Evolutionary conservation across 768 basidiomycete species (phyloP).

Genomic region (Lentinula detonsa): DNA sequence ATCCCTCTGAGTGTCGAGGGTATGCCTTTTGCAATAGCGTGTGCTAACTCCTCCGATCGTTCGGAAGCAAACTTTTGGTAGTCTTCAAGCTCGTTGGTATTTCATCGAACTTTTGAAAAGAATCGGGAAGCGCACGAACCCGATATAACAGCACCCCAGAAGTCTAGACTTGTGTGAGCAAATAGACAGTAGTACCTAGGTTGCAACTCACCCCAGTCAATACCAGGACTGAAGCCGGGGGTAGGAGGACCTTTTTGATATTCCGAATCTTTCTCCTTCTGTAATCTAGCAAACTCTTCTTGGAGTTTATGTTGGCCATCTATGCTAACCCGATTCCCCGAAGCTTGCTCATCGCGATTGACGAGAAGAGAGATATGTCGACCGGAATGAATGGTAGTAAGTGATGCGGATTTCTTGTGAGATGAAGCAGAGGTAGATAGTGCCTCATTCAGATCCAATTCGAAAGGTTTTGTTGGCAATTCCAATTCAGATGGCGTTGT

Average conservation of each 20-base stretch:
- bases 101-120: constrained; percentile 6
- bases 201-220: constrained; percentile 65
- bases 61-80: constrained; percentile 85
- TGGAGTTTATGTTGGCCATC: constrained; percentile 70
- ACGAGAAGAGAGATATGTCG: constrained; percentile 50
- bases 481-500: background rate
- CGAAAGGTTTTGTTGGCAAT: background rate
- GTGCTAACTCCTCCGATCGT: constrained; percentile 71
- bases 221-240: constrained; percentile 28
- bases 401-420: constrained; percentile 64
- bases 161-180: constrained; percentile 42
- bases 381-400: constrained; percentile 47
- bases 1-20: constrained; percentile 85
- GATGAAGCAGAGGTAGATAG: background rate
- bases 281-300: constrained; percentile 68
- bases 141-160: constrained; percentile 93
- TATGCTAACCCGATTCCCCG: constrained; percentile 39
- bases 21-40: constrained; percentile 89
- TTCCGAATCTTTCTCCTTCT: constrained; percentile 42
- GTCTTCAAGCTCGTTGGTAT: constrained; percentile 35
- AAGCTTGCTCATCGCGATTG: constrained; percentile 37
- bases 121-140: constrained; percentile 34
- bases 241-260: constrained; percentile 17
- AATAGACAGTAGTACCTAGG: background rate
- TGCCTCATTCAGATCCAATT: background rate